phyloP scores from a whole-genome alignment of 2,329 filamentous ascomycete species.

The Aspergillus ochraceoroseus region DNA sequence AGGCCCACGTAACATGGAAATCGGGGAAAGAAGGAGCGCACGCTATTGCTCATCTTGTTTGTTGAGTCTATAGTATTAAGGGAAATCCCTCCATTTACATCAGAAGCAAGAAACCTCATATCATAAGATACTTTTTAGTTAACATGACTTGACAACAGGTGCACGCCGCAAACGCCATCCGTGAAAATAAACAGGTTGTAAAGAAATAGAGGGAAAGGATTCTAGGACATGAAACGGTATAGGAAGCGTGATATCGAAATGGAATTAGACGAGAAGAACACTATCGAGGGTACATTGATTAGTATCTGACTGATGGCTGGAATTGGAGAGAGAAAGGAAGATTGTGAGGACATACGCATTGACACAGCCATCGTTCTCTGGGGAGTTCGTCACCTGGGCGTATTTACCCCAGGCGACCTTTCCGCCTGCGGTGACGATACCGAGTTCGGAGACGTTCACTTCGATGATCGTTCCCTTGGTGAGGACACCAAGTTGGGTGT shows the following conservation, averaged over 20 bases:
- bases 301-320: not conserved
- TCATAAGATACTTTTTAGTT: slow-evolving; percentile 12
- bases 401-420: slow-evolving; percentile 92
- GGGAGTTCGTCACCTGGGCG: slow-evolving; percentile 59
- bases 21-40: too few species aligned
- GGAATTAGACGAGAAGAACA: slow-evolving; percentile 21
- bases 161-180: slow-evolving; percentile 19
- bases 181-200: slow-evolving; percentile 8
- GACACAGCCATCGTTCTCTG: slow-evolving; percentile 59
- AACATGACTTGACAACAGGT: slow-evolving; percentile 7
- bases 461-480: slow-evolving; percentile 82
- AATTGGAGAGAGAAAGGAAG: not conserved
- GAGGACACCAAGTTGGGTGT: slow-evolving; percentile 86
- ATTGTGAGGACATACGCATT: slow-evolving; percentile 45
- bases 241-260: too few species aligned
- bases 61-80: too few species aligned
- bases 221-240: slow-evolving; percentile 20
- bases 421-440: slow-evolving; percentile 81
- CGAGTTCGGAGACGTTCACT: slow-evolving; percentile 88
- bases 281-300: not conserved
- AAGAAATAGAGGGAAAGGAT: slow-evolving; percentile 4
- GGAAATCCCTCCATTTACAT: not conserved
- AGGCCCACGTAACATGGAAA: too few species aligned
- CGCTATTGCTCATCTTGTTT: too few species aligned
- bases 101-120: slow-evolving; percentile 4